Conservation (phyloP, 2,329 filamentous ascomycete species). For the Colletotrichum paranaense region DNA sequence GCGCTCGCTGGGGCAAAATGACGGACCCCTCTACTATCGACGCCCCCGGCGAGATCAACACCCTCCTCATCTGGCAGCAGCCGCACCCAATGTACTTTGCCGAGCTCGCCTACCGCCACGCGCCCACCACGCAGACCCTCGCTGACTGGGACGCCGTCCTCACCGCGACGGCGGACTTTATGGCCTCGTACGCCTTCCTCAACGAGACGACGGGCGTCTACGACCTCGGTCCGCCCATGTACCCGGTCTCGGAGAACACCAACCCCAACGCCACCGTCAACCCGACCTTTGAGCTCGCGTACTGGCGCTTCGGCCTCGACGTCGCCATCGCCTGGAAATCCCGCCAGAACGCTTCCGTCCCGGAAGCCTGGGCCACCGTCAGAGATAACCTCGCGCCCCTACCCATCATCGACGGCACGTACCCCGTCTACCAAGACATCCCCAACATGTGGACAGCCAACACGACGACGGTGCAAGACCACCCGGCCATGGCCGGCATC, state of each 20-base stretch:
- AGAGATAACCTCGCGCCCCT: slow-evolving; percentile 64
- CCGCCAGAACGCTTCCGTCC: slow-evolving; percentile 55
- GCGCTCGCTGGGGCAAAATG: slow-evolving; percentile 56
- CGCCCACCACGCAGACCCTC: slow-evolving; percentile 55
- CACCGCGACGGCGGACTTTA: slow-evolving; percentile 65
- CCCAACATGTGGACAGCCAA: slow-evolving; percentile 53
- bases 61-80: slow-evolving; percentile 71
- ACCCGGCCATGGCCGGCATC: slow-evolving; percentile 56
- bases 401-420: slow-evolving; percentile 60
- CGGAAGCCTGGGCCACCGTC: slow-evolving; percentile 59
- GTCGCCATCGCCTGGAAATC: slow-evolving; percentile 64
- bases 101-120: slow-evolving; percentile 63
- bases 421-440: slow-evolving; percentile 64
- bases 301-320: slow-evolving; percentile 70
- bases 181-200: slow-evolving; percentile 67
- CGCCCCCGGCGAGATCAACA: slow-evolving; percentile 71
- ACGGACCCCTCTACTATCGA: slow-evolving; percentile 60
- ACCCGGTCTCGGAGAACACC: slow-evolving; percentile 66
- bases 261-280: slow-evolving; percentile 67
- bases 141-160: slow-evolving; percentile 64
- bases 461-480: slow-evolving; percentile 51
- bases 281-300: slow-evolving; percentile 69
- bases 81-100: slow-evolving; percentile 71
- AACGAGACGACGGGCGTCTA: slow-evolving; percentile 63
- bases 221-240: slow-evolving; percentile 59